Evolutionary conservation across 2,329 filamentous ascomycete genomes (phyloP).

Genomic region (Ophiognomonia clavigignenti-juglandacearum): DNA sequence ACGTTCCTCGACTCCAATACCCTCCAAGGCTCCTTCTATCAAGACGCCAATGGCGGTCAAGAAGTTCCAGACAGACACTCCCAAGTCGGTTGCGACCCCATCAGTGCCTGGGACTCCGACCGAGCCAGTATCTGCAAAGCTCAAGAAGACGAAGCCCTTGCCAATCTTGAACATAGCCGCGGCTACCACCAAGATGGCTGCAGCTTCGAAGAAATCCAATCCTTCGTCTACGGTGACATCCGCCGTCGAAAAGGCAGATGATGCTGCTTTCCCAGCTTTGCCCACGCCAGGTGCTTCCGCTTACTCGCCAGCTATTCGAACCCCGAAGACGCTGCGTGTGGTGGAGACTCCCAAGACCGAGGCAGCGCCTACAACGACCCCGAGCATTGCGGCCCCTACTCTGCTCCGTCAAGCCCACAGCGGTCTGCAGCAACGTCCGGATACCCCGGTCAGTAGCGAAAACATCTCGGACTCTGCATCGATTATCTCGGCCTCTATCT

Average conservation of each 20-base stretch:
- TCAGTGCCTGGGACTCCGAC: neutral
- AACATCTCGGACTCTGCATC: constrained; percentile 73
- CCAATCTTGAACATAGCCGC: constrained; percentile 46
- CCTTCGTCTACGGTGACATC: constrained; percentile 22
- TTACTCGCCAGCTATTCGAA: constrained; percentile 48
- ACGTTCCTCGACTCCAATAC: constrained; percentile 22
- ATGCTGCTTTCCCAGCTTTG: constrained; percentile 46
- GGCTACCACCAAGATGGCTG: constrained; percentile 36
- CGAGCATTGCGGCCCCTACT: constrained; percentile 27
- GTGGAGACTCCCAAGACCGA: constrained; percentile 63
- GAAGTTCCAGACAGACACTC: constrained; percentile 22
- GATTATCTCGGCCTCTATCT: constrained; percentile 66
- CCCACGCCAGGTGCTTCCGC: constrained; percentile 43
- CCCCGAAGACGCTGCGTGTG: constrained; percentile 64
- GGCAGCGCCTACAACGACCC: constrained; percentile 32
- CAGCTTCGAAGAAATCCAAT: constrained; percentile 26
- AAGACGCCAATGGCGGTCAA: constrained; percentile 29
- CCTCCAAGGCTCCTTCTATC: constrained; percentile 27
- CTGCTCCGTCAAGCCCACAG: constrained; percentile 41
- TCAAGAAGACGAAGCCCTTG: constrained; percentile 27
- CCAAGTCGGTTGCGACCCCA: constrained; percentile 10
- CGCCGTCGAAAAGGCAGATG: constrained; percentile 28
- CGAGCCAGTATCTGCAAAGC: constrained; percentile 17
- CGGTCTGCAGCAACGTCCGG: constrained; percentile 51
- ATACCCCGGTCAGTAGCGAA: constrained; percentile 65